Percentiles rank a stretch among this genome's conserved stretches.
These are phyloP conservation scores for Leishmania martiniquensis DNA, from an alignment of 208 protist species.

Conservation along the genomic window DNA sequence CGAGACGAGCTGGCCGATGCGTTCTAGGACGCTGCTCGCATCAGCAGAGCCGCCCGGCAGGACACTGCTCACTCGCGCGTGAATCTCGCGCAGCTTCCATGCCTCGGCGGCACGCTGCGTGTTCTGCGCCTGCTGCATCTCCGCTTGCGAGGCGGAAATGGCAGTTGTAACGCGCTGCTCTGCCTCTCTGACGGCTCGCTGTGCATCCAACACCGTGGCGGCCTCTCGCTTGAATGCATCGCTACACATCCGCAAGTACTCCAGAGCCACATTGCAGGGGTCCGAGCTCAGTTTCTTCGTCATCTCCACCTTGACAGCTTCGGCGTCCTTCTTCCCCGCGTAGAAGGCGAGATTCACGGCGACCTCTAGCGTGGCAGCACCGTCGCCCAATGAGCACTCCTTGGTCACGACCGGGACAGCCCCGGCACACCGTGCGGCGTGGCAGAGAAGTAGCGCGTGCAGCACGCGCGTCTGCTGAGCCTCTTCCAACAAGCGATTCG, in stretches of 20 bases:
- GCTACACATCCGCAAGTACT: conserved; percentile 22
- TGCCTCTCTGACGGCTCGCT: conserved; percentile 24
- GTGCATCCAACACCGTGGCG: conserved; percentile 4
- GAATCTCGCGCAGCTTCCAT: conserved; percentile 23
- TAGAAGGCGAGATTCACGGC: conserved; percentile 30
- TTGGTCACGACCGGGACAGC: conserved; percentile 26
- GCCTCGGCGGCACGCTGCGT: conserved; percentile 9
- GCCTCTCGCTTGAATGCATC: conserved; percentile 14
- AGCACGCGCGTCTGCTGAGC: conserved; percentile 23
- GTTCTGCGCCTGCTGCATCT: conserved; percentile 13
- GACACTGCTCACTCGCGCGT: conserved; percentile 7
- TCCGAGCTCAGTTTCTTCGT: conserved; percentile 13
- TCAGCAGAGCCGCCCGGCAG: neutral
- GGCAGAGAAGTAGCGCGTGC: conserved; percentile 24
- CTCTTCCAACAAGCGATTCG: conserved; percentile 3
- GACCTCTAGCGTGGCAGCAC: conserved; percentile 7
- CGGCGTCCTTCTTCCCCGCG: conserved; percentile 9
- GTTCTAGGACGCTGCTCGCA: conserved; percentile 4
- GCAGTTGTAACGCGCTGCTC: conserved; percentile 22
- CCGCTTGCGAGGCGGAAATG: conserved; percentile 16
- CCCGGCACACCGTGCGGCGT: conserved; percentile 19
- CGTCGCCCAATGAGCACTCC: conserved; percentile 7
- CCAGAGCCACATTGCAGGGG: conserved; percentile 11
- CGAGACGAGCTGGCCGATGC: conserved; percentile 20
- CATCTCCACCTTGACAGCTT: conserved; percentile 13